These are phyloP conservation scores for Lachancea fermentati DNA, from an alignment of 805 yeast genomes.

Conservation along the genomic window DNA sequence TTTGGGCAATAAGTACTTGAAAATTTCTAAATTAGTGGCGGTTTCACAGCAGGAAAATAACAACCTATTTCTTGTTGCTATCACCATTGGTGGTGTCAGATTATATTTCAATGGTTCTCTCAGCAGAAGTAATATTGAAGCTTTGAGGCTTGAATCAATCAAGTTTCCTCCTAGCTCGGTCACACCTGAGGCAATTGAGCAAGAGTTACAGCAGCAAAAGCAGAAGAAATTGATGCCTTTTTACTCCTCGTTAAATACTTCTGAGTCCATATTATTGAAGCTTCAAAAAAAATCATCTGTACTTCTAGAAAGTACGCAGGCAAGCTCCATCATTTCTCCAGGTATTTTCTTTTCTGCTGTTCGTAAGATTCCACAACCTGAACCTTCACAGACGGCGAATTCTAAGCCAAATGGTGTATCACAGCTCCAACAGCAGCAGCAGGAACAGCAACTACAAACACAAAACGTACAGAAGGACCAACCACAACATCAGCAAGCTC, in stretches of 20 bases:
- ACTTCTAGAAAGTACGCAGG: slow-evolving; percentile 50
- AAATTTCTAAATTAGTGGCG: slow-evolving; percentile 53
- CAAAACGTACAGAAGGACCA: neutral
- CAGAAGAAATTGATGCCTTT: slow-evolving; percentile 32
- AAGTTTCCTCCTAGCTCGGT: slow-evolving; percentile 56
- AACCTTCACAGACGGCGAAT: slow-evolving; percentile 10
- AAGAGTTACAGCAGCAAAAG: slow-evolving; percentile 35
- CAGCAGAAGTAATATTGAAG: slow-evolving; percentile 33
- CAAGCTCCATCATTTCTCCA: slow-evolving; percentile 67
- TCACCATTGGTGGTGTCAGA: slow-evolving; percentile 81
- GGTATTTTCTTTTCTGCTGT: slow-evolving; percentile 78
- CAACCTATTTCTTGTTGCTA: slow-evolving; percentile 67
- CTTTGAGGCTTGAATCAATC: slow-evolving; percentile 43
- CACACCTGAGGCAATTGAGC: slow-evolving; percentile 29
- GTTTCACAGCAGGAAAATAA: slow-evolving; percentile 55
- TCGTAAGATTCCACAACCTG: slow-evolving; percentile 28
- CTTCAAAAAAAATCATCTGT: slow-evolving; percentile 52
- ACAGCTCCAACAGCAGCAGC: neutral
- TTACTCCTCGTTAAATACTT: slow-evolving; percentile 23
- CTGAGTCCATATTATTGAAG: slow-evolving; percentile 34
- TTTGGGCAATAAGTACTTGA: slow-evolving; percentile 48
- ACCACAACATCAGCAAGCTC: neutral
- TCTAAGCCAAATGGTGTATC: slow-evolving; percentile 25
- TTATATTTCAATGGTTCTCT: slow-evolving; percentile 47
- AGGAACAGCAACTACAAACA: slow-evolving; percentile 1